A percentile compares a stretch with the other conserved stretches of the same genome.
Evolutionary conservation across 2,329 filamentous ascomycete species (phyloP).

Genomic region (Cercospora citrullina): DNA sequence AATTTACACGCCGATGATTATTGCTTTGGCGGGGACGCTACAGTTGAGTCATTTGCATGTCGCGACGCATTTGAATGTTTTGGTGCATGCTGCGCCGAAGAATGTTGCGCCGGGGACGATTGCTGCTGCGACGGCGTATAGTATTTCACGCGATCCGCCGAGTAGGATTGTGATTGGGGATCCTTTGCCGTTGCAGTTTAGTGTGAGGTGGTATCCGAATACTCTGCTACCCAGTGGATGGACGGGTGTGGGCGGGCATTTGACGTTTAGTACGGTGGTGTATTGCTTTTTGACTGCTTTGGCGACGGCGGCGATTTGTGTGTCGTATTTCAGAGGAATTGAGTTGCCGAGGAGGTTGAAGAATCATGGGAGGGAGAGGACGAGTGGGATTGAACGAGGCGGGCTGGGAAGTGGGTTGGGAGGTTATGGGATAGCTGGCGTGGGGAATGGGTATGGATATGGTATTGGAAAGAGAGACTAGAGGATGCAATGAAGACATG

Average conservation of each 20-base stretch:
- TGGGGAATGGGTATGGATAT: constrained; percentile 42
- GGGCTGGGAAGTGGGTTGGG: constrained; percentile 34
- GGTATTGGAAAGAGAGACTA: constrained; percentile 48
- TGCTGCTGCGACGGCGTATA: constrained; percentile 85
- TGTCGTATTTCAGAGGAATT: constrained; percentile 57
- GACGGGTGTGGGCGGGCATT: constrained; percentile 53
- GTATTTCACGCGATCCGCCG: constrained; percentile 60
- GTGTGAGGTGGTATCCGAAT: constrained; percentile 82
- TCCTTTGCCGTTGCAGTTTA: constrained; percentile 73
- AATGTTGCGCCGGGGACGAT: constrained; percentile 66
- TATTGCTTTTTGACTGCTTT: constrained; percentile 52
- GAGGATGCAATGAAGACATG: not conserved
- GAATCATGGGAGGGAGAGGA: constrained; percentile 58
- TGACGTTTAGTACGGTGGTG: constrained; percentile 52
- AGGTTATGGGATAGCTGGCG: constrained; percentile 45
- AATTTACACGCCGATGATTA: constrained; percentile 76
- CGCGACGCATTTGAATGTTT: constrained; percentile 82
- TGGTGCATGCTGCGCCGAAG: constrained; percentile 69
- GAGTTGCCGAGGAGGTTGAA: constrained; percentile 54
- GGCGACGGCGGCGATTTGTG: constrained; percentile 52
- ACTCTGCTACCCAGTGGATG: constrained; percentile 64
- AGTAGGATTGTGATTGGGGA: constrained; percentile 82
- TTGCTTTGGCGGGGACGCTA: constrained; percentile 84
- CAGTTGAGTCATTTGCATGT: constrained; percentile 90
- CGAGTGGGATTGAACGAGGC: constrained; percentile 43